phyloP scores from a whole-genome alignment of 306 rosid species.

The Phaseolus lunatus region DNA sequence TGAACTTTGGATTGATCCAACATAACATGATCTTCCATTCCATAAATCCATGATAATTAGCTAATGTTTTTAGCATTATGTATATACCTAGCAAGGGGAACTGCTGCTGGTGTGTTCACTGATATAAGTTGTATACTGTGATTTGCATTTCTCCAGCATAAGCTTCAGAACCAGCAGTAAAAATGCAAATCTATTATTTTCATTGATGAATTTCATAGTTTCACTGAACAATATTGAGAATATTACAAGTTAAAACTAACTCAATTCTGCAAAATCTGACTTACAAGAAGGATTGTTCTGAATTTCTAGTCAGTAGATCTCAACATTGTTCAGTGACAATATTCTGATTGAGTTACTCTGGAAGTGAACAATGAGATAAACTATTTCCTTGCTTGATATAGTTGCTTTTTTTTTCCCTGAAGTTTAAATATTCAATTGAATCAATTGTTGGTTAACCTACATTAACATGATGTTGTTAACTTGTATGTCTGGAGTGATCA shows the following conservation, averaged over 20 bases:
- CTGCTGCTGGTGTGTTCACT: background rate
- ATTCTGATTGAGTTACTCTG: background rate
- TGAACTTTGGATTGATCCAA: background rate
- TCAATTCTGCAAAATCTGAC: too few relatives aligned
- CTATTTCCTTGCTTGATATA: background rate
- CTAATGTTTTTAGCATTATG: background rate
- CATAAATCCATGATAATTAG: background rate
- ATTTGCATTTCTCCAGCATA: background rate
- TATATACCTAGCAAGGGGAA: background rate
- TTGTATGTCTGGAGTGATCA: background rate
- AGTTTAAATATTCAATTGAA: background rate
- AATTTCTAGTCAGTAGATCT: too few relatives aligned
- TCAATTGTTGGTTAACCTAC: slow-evolving; percentile 16
- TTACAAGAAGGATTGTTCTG: too few relatives aligned
- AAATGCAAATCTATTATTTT: background rate
- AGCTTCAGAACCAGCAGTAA: background rate
- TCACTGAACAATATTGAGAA: too few relatives aligned
- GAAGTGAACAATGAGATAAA: background rate
- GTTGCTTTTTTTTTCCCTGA: slow-evolving; percentile 7
- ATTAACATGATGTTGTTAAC: slow-evolving; percentile 34
- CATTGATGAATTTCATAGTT: slow-evolving; percentile 9
- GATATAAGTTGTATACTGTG: background rate
- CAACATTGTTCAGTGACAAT: too few relatives aligned
- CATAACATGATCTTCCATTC: background rate
- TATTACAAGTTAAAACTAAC: too few relatives aligned